phyloP scores from a whole-genome alignment of 2,329 filamentous ascomycete species.

The Penicillium sp. region DNA sequence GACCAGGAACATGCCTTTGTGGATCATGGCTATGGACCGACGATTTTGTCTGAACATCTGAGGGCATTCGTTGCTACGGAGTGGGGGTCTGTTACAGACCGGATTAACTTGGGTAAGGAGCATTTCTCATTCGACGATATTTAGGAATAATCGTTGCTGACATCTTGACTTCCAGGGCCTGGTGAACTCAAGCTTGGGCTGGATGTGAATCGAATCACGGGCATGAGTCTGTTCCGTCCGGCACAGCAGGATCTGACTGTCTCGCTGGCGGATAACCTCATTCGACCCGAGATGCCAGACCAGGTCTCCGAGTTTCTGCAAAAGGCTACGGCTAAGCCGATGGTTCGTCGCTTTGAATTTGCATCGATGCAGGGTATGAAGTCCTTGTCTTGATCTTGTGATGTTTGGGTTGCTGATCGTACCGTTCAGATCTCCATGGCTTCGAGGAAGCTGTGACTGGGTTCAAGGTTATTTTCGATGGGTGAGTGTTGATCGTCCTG shows the following conservation, averaged over 20 bases:
- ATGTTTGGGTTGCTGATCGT: constrained; percentile 7
- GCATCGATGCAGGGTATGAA: constrained; percentile 53
- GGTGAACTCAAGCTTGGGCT: constrained; percentile 72
- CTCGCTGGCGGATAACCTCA: constrained; percentile 70
- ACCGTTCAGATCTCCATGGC: constrained; percentile 65
- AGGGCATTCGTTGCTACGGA: constrained; percentile 75
- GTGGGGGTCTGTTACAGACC: constrained; percentile 77
- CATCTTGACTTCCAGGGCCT: constrained; percentile 50
- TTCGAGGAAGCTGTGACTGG: constrained; percentile 82
- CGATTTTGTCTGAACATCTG: constrained; percentile 75
- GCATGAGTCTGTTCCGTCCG: constrained; percentile 70
- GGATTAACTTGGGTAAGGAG: constrained; percentile 71
- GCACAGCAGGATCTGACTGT: constrained; percentile 77
- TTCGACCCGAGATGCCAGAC: constrained; percentile 63
- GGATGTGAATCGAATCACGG: constrained; percentile 63
- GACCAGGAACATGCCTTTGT: constrained; percentile 65
- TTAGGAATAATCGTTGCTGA: not conserved
- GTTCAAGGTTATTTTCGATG: constrained; percentile 74
- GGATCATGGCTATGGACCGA: constrained; percentile 63
- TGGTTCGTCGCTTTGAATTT: constrained; percentile 74
- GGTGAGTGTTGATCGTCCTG: constrained; percentile 37
- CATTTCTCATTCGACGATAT: not conserved
- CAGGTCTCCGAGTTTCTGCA: constrained; percentile 68
- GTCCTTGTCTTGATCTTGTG: not conserved
- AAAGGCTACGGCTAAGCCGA: constrained; percentile 59